phyloP scores from a whole-genome alignment of 2,329 filamentous ascomycete species.

The Alternaria infectoria region DNA sequence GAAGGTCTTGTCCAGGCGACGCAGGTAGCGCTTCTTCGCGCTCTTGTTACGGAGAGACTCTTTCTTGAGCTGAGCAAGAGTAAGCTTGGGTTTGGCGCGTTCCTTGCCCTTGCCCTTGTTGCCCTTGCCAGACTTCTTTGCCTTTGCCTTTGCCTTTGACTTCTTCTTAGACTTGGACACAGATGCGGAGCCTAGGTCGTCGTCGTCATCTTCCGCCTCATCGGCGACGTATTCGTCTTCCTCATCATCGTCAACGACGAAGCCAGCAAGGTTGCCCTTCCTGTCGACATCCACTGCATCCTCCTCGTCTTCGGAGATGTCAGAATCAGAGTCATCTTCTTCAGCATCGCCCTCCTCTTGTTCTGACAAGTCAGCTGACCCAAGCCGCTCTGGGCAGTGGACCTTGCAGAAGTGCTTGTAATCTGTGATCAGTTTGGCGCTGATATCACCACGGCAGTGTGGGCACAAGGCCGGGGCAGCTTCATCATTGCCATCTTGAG shows the following conservation, averaged over 20 bases:
- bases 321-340: slow-evolving; percentile 41
- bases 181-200: neutral
- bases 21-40: slow-evolving; percentile 72
- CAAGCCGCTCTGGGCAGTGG: slow-evolving; percentile 64
- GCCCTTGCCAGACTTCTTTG: slow-evolving; percentile 28
- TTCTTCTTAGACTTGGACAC: slow-evolving; percentile 34
- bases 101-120: slow-evolving; percentile 56
- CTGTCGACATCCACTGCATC: slow-evolving; percentile 48
- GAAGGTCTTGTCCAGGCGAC: slow-evolving; percentile 71
- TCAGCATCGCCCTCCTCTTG: slow-evolving; percentile 33
- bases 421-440: slow-evolving; percentile 74
- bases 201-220: slow-evolving; percentile 43
- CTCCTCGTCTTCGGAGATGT: slow-evolving; percentile 41
- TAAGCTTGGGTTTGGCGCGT: slow-evolving; percentile 48
- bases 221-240: slow-evolving; percentile 49
- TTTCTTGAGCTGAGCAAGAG: slow-evolving; percentile 70
- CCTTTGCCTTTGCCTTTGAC: slow-evolving; percentile 32
- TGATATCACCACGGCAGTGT: slow-evolving; percentile 72
- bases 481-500: slow-evolving; percentile 57
- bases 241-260: slow-evolving; percentile 62
- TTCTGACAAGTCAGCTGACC: slow-evolving; percentile 30
- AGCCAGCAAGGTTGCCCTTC: slow-evolving; percentile 54
- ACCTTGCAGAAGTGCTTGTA: slow-evolving; percentile 75
- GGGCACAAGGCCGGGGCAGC: slow-evolving; percentile 72
- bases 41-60: slow-evolving; percentile 68